Evolutionary conservation across 179 eudicot species (phyloP).

Genomic region (Spinacia oleracea): DNA sequence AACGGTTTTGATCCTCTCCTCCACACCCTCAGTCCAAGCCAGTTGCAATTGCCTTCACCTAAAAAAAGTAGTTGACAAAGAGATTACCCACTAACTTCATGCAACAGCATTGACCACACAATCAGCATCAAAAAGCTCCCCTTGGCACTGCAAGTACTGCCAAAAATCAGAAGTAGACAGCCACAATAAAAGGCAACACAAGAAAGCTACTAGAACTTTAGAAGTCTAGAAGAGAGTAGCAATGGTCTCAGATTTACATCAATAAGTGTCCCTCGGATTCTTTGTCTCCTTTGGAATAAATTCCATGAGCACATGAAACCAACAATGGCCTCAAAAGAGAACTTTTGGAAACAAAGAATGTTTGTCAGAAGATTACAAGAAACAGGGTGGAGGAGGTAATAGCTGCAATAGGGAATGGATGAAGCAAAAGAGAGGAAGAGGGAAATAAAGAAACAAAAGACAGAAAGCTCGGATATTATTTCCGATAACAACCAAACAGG

Average conservation of each 20-base stretch:
- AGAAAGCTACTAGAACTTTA: not conserved
- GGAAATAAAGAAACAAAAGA: not conserved
- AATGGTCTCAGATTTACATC: not conserved
- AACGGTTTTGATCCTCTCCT: not conserved
- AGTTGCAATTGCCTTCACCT: not conserved
- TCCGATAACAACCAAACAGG: not conserved
- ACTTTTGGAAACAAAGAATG: not conserved
- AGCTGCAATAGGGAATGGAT: not conserved
- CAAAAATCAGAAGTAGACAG: not conserved
- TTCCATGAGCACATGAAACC: not conserved
- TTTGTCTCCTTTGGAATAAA: not conserved
- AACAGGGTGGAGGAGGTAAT: not conserved
- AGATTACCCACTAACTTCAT: not conserved
- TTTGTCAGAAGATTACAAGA: not conserved
- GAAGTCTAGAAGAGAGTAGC: not conserved
- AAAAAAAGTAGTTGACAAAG: not conserved
- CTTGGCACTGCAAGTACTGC: not conserved
- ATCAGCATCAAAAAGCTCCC: not conserved
- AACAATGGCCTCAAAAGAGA: not conserved
- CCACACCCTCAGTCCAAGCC: not conserved
- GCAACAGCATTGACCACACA: not conserved
- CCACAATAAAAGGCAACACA: not conserved
- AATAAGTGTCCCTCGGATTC: not conserved
- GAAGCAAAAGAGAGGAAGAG: not conserved
- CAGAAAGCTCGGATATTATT: no score